Percentiles rank a stretch among this genome's conserved stretches.
These are phyloP conservation scores for Fusarium marasasianum DNA, from an alignment of 2,329 filamentous ascomycete genomes.

Conservation along the genomic window DNA sequence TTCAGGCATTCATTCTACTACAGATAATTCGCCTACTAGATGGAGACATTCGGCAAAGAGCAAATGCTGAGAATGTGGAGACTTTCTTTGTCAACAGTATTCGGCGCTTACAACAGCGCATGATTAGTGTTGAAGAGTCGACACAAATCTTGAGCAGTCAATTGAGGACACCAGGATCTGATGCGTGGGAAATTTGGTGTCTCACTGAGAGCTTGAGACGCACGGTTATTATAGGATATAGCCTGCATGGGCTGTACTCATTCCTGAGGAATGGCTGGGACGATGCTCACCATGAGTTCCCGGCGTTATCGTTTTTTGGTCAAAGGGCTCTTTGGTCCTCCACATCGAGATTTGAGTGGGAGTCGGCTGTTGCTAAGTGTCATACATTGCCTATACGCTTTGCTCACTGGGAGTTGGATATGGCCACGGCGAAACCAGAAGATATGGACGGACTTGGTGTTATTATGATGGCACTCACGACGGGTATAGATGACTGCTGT, in stretches of 20 bases:
- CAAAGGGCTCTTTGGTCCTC: background rate
- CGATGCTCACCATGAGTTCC: background rate
- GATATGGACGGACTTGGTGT: background rate
- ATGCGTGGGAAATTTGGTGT: background rate
- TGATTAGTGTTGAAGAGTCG: background rate
- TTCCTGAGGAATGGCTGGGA: background rate
- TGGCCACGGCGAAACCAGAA: background rate
- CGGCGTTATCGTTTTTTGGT: background rate
- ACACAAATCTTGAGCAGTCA: background rate
- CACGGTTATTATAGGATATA: background rate
- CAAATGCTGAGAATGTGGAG: background rate
- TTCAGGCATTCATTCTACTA: background rate
- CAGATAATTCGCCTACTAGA: background rate
- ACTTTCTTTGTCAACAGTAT: background rate
- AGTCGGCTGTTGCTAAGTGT: background rate
- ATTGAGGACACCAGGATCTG: background rate
- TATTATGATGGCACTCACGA: background rate
- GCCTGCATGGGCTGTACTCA: background rate
- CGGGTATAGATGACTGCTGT: background rate
- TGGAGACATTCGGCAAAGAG: background rate
- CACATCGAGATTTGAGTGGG: background rate
- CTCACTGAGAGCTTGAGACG: background rate
- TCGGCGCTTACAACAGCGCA: background rate
- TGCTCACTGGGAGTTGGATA: background rate
- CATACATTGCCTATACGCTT: background rate